These are phyloP conservation scores for Erythrobasidium hasegawianum DNA, from an alignment of 1,284 basidiomycete species.

Conservation along the genomic window DNA sequence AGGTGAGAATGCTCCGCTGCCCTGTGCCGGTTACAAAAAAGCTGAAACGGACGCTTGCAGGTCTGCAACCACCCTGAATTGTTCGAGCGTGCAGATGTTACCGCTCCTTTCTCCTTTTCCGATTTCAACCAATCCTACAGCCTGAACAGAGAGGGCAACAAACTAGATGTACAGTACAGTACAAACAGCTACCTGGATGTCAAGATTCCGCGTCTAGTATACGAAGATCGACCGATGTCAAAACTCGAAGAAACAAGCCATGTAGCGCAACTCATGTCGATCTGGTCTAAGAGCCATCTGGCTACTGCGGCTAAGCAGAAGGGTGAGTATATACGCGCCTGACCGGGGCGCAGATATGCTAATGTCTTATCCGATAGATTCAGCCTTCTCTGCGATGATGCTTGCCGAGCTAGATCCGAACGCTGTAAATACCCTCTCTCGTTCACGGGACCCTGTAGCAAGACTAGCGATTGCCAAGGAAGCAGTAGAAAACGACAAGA, in stretches of 20 bases:
- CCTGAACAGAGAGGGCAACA: constrained; percentile 77
- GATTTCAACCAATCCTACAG: constrained; percentile 74
- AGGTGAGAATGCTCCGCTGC: too few relatives aligned
- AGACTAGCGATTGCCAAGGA: constrained; percentile 36
- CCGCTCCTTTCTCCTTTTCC: constrained; percentile 85
- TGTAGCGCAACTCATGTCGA: constrained; percentile 73
- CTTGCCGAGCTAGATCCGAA: constrained; percentile 62
- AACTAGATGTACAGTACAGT: constrained; percentile 73
- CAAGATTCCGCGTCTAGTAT: constrained; percentile 70
- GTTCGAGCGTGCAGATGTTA: constrained; percentile 94
- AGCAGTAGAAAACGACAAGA: constrained; percentile 12
- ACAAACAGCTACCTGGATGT: constrained; percentile 81
- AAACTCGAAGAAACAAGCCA: constrained; percentile 59
- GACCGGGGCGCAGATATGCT: neutral
- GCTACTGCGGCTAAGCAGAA: constrained; percentile 64
- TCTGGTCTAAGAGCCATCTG: constrained; percentile 84
- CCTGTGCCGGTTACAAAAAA: neutral
- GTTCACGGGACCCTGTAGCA: constrained; percentile 49
- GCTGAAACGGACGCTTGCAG: constrained; percentile 49
- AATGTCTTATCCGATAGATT: constrained; percentile 38
- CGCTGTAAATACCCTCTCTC: constrained; percentile 60
- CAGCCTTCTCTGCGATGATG: constrained; percentile 69
- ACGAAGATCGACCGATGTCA: constrained; percentile 45
- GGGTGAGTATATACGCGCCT: constrained; percentile 53
- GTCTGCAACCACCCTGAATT: constrained; percentile 99